Conservation (phyloP, 2,329 filamentous ascomycete genomes). For the Coniella vitis region DNA sequence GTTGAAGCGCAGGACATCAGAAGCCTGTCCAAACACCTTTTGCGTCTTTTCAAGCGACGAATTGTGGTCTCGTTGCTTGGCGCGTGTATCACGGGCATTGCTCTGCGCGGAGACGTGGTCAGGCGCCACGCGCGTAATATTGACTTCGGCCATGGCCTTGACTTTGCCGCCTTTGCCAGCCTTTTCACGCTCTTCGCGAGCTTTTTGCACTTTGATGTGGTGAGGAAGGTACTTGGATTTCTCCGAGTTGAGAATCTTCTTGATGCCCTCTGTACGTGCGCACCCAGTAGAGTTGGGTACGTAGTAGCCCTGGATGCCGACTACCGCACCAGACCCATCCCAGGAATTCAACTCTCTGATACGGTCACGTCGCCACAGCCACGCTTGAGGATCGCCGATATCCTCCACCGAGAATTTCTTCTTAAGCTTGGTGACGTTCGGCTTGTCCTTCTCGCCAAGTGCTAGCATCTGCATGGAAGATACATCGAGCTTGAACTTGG, state of each 20-base stretch:
- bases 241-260: slow-evolving; percentile 93
- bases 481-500: slow-evolving; percentile 39
- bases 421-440: slow-evolving; percentile 41
- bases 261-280: slow-evolving; percentile 85
- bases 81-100: slow-evolving; percentile 86
- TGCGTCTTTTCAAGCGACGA: slow-evolving; percentile 95
- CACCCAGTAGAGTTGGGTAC: slow-evolving; percentile 79
- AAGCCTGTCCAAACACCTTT: slow-evolving; percentile 73
- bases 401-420: slow-evolving; percentile 39
- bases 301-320: slow-evolving; percentile 59
- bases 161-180: slow-evolving; percentile 58
- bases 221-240: slow-evolving; percentile 98
- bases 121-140: slow-evolving; percentile 65
- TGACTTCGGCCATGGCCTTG: slow-evolving; percentile 56
- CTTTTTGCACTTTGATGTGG: slow-evolving; percentile 91
- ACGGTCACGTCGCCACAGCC: slow-evolving; percentile 51
- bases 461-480: slow-evolving; percentile 37
- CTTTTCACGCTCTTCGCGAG: slow-evolving; percentile 82
- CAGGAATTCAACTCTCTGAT: slow-evolving; percentile 48
- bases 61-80: slow-evolving; percentile 89
- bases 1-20: slow-evolving; percentile 93
- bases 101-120: slow-evolving; percentile 80
- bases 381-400: slow-evolving; percentile 45
- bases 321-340: slow-evolving; percentile 23
- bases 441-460: slow-evolving; percentile 38